These are phyloP conservation scores for Smallanthus sonchifolius DNA, from an alignment of 129 eudicot genomes.

Conservation along the genomic window DNA sequence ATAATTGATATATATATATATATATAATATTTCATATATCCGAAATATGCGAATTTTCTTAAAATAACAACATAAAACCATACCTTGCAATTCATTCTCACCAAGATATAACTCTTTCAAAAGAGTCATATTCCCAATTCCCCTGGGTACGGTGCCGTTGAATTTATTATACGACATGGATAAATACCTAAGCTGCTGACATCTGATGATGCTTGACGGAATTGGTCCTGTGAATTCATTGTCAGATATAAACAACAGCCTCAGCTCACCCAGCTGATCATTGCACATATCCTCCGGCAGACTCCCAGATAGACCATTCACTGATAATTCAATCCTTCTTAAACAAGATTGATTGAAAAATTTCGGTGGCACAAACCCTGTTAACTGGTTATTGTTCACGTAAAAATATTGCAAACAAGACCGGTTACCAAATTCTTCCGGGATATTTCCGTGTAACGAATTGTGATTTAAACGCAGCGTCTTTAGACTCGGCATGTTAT, in stretches of 20 bases:
- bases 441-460: conserved; percentile 31
- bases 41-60: too few relatives aligned
- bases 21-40: too few relatives aligned
- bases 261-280: neutral
- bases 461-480: conserved; percentile 6
- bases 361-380: conserved; percentile 28
- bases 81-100: conserved; percentile 26
- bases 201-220: conserved; percentile 22
- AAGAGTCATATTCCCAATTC: conserved; percentile 37
- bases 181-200: conserved; percentile 26
- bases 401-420: neutral
- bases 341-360: conserved; percentile 37
- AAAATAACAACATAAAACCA: neutral
- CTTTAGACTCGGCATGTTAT: conserved; percentile 24
- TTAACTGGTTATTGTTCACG: conserved; percentile 26
- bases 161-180: conserved; percentile 23
- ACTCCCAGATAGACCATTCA: conserved; percentile 23
- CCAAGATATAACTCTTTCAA: conserved; percentile 27
- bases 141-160: conserved; percentile 29
- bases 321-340: neutral
- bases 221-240: conserved; percentile 32
- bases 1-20: too few relatives aligned
- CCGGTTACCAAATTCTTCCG: conserved; percentile 17
- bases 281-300: conserved; percentile 25
- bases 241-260: neutral